phyloP scores from a whole-genome alignment of 495 filamentous ascomycete species.

The Penicillium soppii region DNA sequence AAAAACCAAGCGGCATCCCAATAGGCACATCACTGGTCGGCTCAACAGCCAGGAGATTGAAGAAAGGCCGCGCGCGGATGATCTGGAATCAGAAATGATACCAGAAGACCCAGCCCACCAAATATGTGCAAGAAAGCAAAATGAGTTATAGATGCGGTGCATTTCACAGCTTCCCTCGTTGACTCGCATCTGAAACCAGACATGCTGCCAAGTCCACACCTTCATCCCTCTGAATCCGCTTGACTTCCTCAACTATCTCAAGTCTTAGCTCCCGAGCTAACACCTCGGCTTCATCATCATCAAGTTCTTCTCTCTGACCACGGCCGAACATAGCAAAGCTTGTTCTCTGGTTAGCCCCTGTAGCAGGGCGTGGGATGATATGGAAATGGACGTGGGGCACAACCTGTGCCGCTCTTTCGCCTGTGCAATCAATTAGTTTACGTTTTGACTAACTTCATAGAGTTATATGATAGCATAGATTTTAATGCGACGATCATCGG shows the following conservation, averaged over 20 bases:
- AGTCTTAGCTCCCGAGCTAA: conserved; percentile 63
- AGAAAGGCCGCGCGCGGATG: too few species aligned
- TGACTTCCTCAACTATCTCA: conserved; percentile 55
- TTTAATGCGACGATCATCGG: neutral
- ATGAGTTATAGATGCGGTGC: neutral
- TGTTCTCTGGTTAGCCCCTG: conserved; percentile 33
- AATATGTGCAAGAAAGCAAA: neutral
- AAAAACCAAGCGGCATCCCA: conserved; percentile 2
- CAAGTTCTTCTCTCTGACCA: conserved; percentile 76
- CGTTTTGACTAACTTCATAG: neutral
- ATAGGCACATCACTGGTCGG: neutral
- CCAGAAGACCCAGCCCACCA: neutral
- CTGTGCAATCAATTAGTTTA: conserved; percentile 31
- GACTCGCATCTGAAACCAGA: conserved; percentile 8
- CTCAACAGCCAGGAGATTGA: neutral
- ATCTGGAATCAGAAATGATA: too few species aligned
- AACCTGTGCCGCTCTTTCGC: conserved; percentile 81
- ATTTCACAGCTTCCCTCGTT: conserved; percentile 27
- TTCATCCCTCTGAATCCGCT: conserved; percentile 43
- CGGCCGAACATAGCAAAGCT: conserved; percentile 82
- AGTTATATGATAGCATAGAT: neutral
- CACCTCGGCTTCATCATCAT: conserved; percentile 74
- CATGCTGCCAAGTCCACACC: conserved; percentile 39
- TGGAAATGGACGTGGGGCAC: conserved; percentile 93
- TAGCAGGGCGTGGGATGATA: conserved; percentile 69